These are phyloP conservation scores for Raphanus hybrid DNA, from an alignment of 441 rosid genomes.

Conservation along the genomic window DNA sequence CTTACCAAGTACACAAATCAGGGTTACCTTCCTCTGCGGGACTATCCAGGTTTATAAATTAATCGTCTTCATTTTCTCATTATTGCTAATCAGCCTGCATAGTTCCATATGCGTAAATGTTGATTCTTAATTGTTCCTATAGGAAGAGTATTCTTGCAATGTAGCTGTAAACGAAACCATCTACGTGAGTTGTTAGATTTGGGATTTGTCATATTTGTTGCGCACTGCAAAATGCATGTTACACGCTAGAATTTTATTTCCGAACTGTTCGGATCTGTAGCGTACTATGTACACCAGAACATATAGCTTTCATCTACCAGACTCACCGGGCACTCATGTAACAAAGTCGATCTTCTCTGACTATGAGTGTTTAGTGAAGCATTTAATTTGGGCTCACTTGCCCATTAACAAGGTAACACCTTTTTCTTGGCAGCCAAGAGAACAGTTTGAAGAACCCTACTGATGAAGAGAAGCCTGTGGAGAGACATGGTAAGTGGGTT, in stretches of 20 bases:
- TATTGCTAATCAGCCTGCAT: background rate
- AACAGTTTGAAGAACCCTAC: slow-evolving; percentile 53
- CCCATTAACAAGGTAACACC: slow-evolving; percentile 9
- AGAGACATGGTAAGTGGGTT: slow-evolving; percentile 57
- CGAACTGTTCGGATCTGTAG: background rate
- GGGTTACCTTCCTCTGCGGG: slow-evolving; percentile 64
- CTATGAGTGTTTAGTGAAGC: background rate
- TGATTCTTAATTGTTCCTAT: background rate
- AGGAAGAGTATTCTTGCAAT: background rate
- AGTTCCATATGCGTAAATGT: background rate
- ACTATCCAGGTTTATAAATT: slow-evolving; percentile 61
- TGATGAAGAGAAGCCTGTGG: slow-evolving; percentile 64
- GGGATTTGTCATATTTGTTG: background rate
- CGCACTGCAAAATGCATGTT: slow-evolving; percentile 9
- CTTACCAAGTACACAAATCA: slow-evolving; percentile 62
- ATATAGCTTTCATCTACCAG: slow-evolving; percentile 1
- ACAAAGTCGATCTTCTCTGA: slow-evolving; percentile 5
- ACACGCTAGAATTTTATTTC: background rate
- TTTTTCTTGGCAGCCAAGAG: slow-evolving; percentile 69
- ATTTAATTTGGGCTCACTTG: slow-evolving; percentile 8
- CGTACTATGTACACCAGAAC: background rate
- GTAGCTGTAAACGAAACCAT: slow-evolving; percentile 1
- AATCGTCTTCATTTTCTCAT: slow-evolving; percentile 2
- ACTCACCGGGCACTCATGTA: background rate
- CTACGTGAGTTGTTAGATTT: background rate